These are phyloP conservation scores for Knufia petricola DNA, from an alignment of 2,329 filamentous ascomycete genomes.

Conservation along the genomic window DNA sequence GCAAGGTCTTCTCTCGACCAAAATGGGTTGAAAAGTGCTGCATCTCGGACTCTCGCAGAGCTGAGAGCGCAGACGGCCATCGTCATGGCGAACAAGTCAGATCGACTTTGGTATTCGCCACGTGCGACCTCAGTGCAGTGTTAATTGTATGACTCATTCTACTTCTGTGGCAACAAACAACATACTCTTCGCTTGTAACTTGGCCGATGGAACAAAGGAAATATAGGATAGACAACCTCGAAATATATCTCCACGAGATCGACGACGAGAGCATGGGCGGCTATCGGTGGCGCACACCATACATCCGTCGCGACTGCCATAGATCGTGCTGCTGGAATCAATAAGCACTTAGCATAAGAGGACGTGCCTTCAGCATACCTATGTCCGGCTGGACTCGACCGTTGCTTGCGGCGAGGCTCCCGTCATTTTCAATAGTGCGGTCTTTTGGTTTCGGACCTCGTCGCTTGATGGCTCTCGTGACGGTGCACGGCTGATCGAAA, in stretches of 20 bases:
- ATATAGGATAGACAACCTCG: slow-evolving; percentile 46
- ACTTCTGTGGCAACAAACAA: too few relatives aligned
- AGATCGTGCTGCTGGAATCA: too few relatives aligned
- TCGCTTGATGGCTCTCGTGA: slow-evolving; percentile 36
- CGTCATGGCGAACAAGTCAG: slow-evolving; percentile 39
- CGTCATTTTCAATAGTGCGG: too few relatives aligned
- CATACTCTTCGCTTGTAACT: slow-evolving; percentile 29
- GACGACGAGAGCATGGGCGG: slow-evolving; percentile 32
- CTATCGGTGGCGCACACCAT: slow-evolving; percentile 35
- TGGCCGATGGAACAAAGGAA: slow-evolving; percentile 44
- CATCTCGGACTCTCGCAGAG: slow-evolving; percentile 41
- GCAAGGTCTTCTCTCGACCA: slow-evolving; percentile 27
- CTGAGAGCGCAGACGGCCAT: slow-evolving; percentile 46
- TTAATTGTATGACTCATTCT: too few relatives aligned
- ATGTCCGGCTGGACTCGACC: too few relatives aligned
- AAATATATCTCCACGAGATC: slow-evolving; percentile 43
- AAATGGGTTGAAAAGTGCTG: slow-evolving; percentile 34
- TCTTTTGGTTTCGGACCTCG: slow-evolving; percentile 26
- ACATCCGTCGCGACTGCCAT: too few relatives aligned
- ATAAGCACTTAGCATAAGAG: too few relatives aligned
- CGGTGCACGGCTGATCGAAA: slow-evolving; percentile 42
- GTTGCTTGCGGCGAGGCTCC: too few relatives aligned
- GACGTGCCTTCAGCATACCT: too few relatives aligned
- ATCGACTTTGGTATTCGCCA: slow-evolving; percentile 36
- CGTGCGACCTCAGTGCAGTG: too few relatives aligned